Conservation (phyloP, 192 early-diverging fungal genomes). For the Podila epigama region DNA sequence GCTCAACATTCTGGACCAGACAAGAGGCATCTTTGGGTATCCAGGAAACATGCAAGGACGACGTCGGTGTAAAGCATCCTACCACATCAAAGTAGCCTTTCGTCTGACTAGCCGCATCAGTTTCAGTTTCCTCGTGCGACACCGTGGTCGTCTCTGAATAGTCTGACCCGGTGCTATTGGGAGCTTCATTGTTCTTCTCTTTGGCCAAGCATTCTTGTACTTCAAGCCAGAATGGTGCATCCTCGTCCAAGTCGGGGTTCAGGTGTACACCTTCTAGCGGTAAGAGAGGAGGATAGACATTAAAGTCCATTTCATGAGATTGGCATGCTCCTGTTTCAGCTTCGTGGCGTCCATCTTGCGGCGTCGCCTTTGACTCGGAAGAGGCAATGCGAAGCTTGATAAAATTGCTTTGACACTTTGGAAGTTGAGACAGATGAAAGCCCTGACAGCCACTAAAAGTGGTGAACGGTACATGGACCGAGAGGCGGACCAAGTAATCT, state of each 20-base stretch:
- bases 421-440: slow-evolving; percentile 24
- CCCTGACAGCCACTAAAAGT: not conserved
- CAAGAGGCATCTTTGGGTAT: slow-evolving; percentile 6
- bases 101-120: too few species aligned
- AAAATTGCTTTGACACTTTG: slow-evolving; percentile 41
- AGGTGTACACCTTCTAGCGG: slow-evolving; percentile 30
- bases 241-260: slow-evolving; percentile 45
- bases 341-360: not conserved
- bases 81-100: slow-evolving; percentile 9
- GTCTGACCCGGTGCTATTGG: not conserved
- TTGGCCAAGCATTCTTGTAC: slow-evolving; percentile 24
- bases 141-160: too few species aligned
- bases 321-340: not conserved
- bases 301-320: slow-evolving; percentile 18
- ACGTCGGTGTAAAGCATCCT: slow-evolving; percentile 39
- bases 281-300: slow-evolving; percentile 19
- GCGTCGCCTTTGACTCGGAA: not conserved
- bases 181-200: not conserved
- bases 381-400: slow-evolving; percentile 17
- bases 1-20: slow-evolving; percentile 37
- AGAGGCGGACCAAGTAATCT: slow-evolving; percentile 29
- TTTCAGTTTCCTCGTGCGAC: not conserved
- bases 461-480: slow-evolving; percentile 26
- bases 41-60: slow-evolving; percentile 34
- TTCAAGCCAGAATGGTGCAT: slow-evolving; percentile 44